Evolutionary conservation across 805 yeast species (phyloP).

Genomic region (Yamadazyma nakazawae): DNA sequence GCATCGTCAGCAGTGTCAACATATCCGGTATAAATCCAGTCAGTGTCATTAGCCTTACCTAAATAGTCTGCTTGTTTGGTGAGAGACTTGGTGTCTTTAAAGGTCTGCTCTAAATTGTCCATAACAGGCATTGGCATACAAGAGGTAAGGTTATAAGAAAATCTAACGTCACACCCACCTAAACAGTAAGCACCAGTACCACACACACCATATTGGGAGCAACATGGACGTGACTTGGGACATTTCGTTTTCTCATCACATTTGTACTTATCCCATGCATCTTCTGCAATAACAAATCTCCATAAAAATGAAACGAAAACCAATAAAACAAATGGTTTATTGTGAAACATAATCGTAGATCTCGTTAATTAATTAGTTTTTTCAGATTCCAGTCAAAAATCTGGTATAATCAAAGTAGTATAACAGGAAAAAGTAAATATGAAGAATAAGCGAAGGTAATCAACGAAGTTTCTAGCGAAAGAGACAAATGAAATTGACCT

Average conservation of each 20-base stretch:
- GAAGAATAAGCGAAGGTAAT: not conserved
- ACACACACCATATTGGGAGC: slow-evolving; percentile 76
- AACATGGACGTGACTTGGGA: slow-evolving; percentile 82
- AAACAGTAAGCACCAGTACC: slow-evolving; percentile 77
- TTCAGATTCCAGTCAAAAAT: too few relatives aligned
- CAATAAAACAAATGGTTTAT: slow-evolving; percentile 4
- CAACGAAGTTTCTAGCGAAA: too few relatives aligned
- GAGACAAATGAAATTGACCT: not conserved
- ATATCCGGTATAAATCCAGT: slow-evolving; percentile 71
- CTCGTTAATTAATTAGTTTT: too few relatives aligned
- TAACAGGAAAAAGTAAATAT: not conserved
- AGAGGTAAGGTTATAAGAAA: slow-evolving; percentile 58
- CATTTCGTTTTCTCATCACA: slow-evolving; percentile 60
- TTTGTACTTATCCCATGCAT: slow-evolving; percentile 8
- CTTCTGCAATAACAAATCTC: slow-evolving; percentile 12
- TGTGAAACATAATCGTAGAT: slow-evolving; percentile 1
- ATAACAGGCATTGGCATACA: slow-evolving; percentile 89
- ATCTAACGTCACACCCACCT: slow-evolving; percentile 83
- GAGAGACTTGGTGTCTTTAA: slow-evolving; percentile 29
- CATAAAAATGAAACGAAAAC: slow-evolving; percentile 4
- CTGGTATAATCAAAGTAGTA: not conserved
- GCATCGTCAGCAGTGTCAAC: slow-evolving; percentile 49
- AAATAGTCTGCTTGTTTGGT: slow-evolving; percentile 41
- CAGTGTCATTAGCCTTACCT: slow-evolving; percentile 66
- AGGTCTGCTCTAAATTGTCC: slow-evolving; percentile 27